phyloP scores from a whole-genome alignment of 371 early-diverging fungal species.

The Mortierella sp. region DNA sequence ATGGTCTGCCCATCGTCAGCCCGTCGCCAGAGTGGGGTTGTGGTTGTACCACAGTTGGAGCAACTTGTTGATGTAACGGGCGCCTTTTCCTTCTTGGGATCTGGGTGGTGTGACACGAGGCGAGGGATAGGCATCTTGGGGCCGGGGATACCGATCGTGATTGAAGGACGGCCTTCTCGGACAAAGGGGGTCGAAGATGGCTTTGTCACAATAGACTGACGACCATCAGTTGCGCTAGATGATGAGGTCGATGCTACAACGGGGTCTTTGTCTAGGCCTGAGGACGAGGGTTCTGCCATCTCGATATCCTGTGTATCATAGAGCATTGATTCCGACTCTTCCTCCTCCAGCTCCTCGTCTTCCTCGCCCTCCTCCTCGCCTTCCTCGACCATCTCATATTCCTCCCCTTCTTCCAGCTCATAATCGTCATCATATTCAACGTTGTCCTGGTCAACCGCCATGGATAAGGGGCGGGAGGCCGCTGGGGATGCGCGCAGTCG shows the following conservation, averaged over 20 bases:
- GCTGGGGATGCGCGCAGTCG: neutral
- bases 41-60: constrained; percentile 91
- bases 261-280: neutral
- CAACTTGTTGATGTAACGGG: constrained; percentile 71
- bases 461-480: neutral
- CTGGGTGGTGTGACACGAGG: constrained; percentile 18
- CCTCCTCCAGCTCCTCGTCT: constrained; percentile 28
- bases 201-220: constrained; percentile 11
- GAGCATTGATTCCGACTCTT: constrained; percentile 7
- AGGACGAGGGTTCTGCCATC: constrained; percentile 36
- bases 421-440: constrained; percentile 11
- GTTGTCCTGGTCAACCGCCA: neutral
- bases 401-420: constrained; percentile 21
- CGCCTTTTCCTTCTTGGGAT: constrained; percentile 38
- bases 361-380: constrained; percentile 24
- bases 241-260: neutral
- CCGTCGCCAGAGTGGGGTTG: constrained; percentile 95
- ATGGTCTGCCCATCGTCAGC: constrained; percentile 85
- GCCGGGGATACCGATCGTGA: neutral
- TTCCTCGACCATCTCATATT: constrained; percentile 30
- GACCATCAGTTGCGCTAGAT: neutral
- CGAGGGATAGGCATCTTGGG: constrained; percentile 32
- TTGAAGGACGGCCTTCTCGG: constrained; percentile 18
- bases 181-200: constrained; percentile 21
- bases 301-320: constrained; percentile 30